Conservation (phyloP, 2,329 filamentous ascomycete genomes). For the Penicillium glabrum region DNA sequence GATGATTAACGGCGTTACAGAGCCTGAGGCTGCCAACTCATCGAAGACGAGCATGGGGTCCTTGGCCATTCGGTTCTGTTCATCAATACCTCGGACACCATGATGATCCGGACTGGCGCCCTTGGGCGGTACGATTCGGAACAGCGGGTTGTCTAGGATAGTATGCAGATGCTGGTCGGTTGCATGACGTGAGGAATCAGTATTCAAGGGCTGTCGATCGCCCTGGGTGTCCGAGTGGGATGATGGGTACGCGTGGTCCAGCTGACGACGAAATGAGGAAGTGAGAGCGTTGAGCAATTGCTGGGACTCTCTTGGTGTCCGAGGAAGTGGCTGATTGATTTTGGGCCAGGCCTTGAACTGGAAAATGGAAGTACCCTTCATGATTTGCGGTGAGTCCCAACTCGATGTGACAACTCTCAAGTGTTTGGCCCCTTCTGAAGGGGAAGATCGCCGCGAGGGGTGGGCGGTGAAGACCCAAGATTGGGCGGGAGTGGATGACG, state of each 20-base stretch:
- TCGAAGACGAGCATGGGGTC: slow-evolving; percentile 39
- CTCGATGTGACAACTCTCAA: background rate
- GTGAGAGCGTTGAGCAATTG: slow-evolving; percentile 62
- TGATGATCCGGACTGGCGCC: slow-evolving; percentile 12
- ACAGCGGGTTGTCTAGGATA: slow-evolving; percentile 44
- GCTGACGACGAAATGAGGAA: slow-evolving; percentile 62
- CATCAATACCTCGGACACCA: slow-evolving; percentile 10
- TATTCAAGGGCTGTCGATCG: slow-evolving; percentile 21
- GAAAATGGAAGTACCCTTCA: slow-evolving; percentile 53
- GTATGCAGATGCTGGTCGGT: slow-evolving; percentile 39
- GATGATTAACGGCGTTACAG: slow-evolving; percentile 26
- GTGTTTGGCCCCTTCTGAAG: background rate
- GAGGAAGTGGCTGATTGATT: slow-evolving; percentile 52
- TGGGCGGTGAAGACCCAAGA: slow-evolving; percentile 21
- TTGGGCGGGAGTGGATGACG: slow-evolving; percentile 24
- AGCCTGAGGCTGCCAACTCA: slow-evolving; percentile 39
- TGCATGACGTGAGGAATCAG: slow-evolving; percentile 31
- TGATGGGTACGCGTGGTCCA: slow-evolving; percentile 58
- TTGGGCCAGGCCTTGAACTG: slow-evolving; percentile 54
- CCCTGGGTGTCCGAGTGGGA: slow-evolving; percentile 17
- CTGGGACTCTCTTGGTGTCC: slow-evolving; percentile 58
- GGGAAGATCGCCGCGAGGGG: slow-evolving; percentile 23
- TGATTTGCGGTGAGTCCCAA: slow-evolving; percentile 30
- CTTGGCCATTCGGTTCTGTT: slow-evolving; percentile 23
- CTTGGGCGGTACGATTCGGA: slow-evolving; percentile 37